Conservation (phyloP, 805 yeast species). For the Spathaspora boniae region DNA sequence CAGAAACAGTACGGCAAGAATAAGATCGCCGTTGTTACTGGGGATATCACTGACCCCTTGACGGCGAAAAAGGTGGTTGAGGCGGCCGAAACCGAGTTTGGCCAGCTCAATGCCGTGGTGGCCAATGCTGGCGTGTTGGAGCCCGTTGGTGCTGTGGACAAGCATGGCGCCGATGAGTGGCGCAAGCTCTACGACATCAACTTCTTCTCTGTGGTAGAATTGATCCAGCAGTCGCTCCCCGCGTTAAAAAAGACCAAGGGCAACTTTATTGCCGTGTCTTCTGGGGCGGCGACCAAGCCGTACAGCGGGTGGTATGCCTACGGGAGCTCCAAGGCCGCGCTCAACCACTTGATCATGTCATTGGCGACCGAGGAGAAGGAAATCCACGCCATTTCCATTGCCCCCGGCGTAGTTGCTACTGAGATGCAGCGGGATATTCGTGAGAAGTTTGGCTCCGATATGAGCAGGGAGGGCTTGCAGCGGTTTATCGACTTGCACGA, state of each 20-base stretch:
- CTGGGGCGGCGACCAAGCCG: slow-evolving; percentile 75
- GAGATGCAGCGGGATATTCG: slow-evolving; percentile 83
- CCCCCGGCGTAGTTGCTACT: slow-evolving; percentile 95
- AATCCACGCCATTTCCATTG: slow-evolving; percentile 65
- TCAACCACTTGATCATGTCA: slow-evolving; percentile 70
- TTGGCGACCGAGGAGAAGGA: slow-evolving; percentile 64
- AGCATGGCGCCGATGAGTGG: slow-evolving; percentile 58
- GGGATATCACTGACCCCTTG: slow-evolving; percentile 53
- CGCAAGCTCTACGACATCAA: slow-evolving; percentile 67
- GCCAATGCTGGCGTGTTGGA: slow-evolving; percentile 83
- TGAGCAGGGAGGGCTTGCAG: slow-evolving; percentile 58
- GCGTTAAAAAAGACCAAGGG: slow-evolving; percentile 56
- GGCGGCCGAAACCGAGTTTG: slow-evolving; percentile 47
- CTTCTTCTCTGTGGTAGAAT: slow-evolving; percentile 66
- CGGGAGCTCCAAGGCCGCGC: slow-evolving; percentile 87
- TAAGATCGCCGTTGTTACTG: slow-evolving; percentile 49
- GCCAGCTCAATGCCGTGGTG: slow-evolving; percentile 58
- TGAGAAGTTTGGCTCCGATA: slow-evolving; percentile 51
- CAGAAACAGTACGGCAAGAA: slow-evolving; percentile 43
- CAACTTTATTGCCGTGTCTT: slow-evolving; percentile 72
- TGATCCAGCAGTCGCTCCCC: slow-evolving; percentile 57
- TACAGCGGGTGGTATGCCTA: slow-evolving; percentile 85
- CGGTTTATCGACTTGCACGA: slow-evolving; percentile 63
- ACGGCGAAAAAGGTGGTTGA: slow-evolving; percentile 38
- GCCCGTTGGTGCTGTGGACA: slow-evolving; percentile 60